Evolutionary conservation across 148 eudicot species (phyloP).

Genomic region (Camellia sinensis): DNA sequence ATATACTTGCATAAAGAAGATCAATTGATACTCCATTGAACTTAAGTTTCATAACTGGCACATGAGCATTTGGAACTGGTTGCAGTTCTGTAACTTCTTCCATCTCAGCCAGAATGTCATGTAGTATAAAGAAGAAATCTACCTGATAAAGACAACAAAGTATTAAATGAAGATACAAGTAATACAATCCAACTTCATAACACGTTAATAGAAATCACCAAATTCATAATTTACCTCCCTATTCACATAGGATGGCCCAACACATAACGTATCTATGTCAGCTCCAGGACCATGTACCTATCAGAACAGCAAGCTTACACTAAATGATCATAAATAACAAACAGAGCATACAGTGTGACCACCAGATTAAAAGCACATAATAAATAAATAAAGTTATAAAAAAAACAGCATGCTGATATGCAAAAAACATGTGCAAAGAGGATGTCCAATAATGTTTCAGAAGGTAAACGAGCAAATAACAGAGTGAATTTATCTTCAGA

Average conservation of each 20-base stretch:
- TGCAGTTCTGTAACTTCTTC: conserved; percentile 82
- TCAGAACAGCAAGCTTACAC: conserved; percentile 5
- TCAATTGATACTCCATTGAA: conserved; percentile 75
- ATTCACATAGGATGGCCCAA: conserved; percentile 77
- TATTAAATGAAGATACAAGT: conserved; percentile 1
- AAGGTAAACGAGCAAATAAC: too few species aligned
- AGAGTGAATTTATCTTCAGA: too few species aligned
- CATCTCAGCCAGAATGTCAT: conserved; percentile 47
- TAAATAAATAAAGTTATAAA: too few species aligned
- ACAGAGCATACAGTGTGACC: neutral
- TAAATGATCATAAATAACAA: neutral
- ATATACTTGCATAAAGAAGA: conserved; percentile 79
- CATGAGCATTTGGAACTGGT: conserved; percentile 87
- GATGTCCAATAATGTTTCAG: too few species aligned
- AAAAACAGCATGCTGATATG: too few species aligned
- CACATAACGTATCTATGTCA: conserved; percentile 79
- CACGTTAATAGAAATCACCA: neutral
- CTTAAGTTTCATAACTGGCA: conserved; percentile 86
- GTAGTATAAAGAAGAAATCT: conserved; percentile 62
- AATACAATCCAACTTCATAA: neutral
- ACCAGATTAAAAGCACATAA: too few species aligned
- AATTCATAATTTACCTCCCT: conserved; percentile 54
- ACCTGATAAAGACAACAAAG: conserved; percentile 32
- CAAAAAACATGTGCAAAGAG: too few species aligned
- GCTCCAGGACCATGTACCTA: conserved; percentile 94